These are phyloP conservation scores for Aureobasidium pullulans DNA, from an alignment of 2,329 filamentous ascomycete genomes.

Conservation along the genomic window DNA sequence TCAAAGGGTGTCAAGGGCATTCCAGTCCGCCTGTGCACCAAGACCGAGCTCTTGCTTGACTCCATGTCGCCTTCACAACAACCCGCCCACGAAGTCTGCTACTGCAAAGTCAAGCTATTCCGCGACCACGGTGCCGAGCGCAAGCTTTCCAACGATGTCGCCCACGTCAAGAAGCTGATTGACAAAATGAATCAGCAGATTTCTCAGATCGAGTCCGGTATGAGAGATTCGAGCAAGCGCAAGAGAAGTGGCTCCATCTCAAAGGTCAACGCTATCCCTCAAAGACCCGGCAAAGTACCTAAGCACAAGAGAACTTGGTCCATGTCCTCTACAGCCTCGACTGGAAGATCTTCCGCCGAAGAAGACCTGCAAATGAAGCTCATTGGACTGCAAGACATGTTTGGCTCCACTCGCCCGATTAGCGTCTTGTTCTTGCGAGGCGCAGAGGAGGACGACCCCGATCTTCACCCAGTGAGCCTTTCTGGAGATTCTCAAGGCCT, in stretches of 20 bases:
- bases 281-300: conserved; percentile 66
- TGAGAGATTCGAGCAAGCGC: conserved; percentile 53
- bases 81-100: conserved; percentile 64
- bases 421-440: conserved; percentile 73
- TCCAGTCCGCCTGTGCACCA: conserved; percentile 84
- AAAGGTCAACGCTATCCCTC: conserved; percentile 42
- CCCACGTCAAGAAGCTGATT: conserved; percentile 92
- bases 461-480: conserved; percentile 67
- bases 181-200: conserved; percentile 96
- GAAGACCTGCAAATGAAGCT: conserved; percentile 76
- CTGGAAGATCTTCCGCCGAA: conserved; percentile 39
- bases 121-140: conserved; percentile 91
- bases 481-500: conserved; percentile 60
- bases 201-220: conserved; percentile 59
- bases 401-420: conserved; percentile 70
- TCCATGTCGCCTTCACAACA: conserved; percentile 40
- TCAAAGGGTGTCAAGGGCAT: conserved; percentile 98
- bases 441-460: conserved; percentile 70
- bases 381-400: conserved; percentile 77
- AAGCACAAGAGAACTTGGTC: conserved; percentile 97
- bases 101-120: conserved; percentile 95
- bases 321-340: conserved; percentile 62
- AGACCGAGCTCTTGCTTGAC: conserved; percentile 62
- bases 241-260: conserved; percentile 49
- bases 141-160: conserved; percentile 89